These are phyloP conservation scores for Ceratobasidium papillatum DNA, from an alignment of 1,284 basidiomycete species.

Conservation along the genomic window DNA sequence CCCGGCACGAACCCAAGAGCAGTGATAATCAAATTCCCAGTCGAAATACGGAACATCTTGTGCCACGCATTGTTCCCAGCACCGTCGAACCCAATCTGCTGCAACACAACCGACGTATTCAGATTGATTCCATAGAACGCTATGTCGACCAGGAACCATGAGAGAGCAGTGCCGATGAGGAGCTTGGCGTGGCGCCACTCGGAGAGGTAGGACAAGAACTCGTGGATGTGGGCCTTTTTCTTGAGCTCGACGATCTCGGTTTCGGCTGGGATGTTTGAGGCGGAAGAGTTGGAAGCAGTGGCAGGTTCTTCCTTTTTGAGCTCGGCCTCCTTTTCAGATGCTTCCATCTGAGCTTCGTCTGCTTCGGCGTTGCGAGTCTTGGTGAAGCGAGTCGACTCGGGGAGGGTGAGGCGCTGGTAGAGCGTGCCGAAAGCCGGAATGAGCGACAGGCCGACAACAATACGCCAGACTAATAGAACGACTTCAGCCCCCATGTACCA, in stretches of 20 bases:
- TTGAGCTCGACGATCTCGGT: constrained; percentile 42
- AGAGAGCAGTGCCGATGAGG: constrained; percentile 65
- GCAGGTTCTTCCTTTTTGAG: constrained; percentile 40
- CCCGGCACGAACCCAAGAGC: constrained; percentile 53
- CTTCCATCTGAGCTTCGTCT: constrained; percentile 35
- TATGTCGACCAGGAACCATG: constrained; percentile 67
- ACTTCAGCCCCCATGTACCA: background rate
- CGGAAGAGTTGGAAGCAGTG: constrained; percentile 37
- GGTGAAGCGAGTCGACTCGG: constrained; percentile 69
- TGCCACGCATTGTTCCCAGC: constrained; percentile 65
- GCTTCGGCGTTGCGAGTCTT: constrained; percentile 54
- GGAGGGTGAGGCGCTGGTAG: constrained; percentile 78
- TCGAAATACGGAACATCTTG: constrained; percentile 68
- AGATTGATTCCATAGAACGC: constrained; percentile 83
- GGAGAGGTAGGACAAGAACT: constrained; percentile 64
- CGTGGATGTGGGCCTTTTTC: constrained; percentile 48
- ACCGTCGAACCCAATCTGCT: constrained; percentile 72
- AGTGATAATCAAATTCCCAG: constrained; percentile 75
- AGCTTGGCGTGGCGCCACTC: constrained; percentile 72
- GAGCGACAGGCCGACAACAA: constrained; percentile 75
- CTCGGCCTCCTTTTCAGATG: constrained; percentile 47
- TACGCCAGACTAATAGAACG: constrained; percentile 62
- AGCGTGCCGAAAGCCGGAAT: constrained; percentile 72
- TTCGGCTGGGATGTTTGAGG: constrained; percentile 44
- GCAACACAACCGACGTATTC: constrained; percentile 77